Conservation (phyloP, 768 basidiomycete species). For the Boletellus ananiceps region DNA sequence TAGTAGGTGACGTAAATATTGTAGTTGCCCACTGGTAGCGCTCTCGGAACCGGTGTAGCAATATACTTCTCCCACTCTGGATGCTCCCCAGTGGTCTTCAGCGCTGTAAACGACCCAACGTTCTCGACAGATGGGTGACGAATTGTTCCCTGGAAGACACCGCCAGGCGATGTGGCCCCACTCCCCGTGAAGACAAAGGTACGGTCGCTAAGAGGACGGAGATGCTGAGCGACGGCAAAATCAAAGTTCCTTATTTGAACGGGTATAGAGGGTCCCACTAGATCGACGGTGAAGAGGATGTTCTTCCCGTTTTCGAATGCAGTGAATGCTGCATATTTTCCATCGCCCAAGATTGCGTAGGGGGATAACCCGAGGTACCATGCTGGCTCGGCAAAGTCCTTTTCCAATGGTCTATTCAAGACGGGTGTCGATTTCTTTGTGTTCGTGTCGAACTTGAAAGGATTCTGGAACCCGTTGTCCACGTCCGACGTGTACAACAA, state of each 20-base stretch:
- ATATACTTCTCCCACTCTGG: constrained; percentile 1
- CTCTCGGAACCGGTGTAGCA: constrained; percentile 8
- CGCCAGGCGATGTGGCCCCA: constrained; percentile 1
- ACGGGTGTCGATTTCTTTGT: constrained; percentile 24
- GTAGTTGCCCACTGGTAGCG: constrained; percentile 8
- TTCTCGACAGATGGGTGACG: constrained; percentile 11
- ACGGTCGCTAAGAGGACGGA: background rate
- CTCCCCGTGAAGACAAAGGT: constrained; percentile 13
- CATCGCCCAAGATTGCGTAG: constrained; percentile 21
- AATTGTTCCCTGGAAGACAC: constrained; percentile 8
- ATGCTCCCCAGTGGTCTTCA: constrained; percentile 17
- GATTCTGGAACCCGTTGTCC: constrained; percentile 57
- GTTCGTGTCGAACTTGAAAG: constrained; percentile 20
- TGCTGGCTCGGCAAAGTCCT: constrained; percentile 24
- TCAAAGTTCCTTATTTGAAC: constrained; percentile 2
- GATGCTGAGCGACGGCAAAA: constrained; percentile 11
- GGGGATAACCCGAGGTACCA: constrained; percentile 19
- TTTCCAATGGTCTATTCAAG: constrained; percentile 16
- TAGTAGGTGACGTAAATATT: constrained; percentile 55
- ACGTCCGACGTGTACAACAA: constrained; percentile 58
- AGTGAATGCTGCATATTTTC: constrained; percentile 26
- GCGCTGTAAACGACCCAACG: background rate
- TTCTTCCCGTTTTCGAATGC: constrained; percentile 29
- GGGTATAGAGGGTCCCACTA: constrained; percentile 3
- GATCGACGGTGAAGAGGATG: constrained; percentile 31